Conservation (phyloP, 2,329 filamentous ascomycete genomes). For the Stemphylium lycopersici region DNA sequence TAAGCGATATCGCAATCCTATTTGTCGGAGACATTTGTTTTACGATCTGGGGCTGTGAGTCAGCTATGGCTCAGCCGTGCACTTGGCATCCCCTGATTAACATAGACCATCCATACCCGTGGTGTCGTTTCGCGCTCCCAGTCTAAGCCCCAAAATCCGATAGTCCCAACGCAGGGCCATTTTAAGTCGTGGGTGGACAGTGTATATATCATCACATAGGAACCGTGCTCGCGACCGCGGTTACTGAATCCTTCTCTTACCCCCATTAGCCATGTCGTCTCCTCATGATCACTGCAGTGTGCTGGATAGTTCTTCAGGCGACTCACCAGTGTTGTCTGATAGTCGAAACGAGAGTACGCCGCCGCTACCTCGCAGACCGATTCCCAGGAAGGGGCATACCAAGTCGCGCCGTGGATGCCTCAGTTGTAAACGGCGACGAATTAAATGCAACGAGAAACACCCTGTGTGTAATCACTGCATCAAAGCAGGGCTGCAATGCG, state of each 20-base stretch:
- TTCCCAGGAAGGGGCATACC: slow-evolving; percentile 64
- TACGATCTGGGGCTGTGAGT: slow-evolving; percentile 40
- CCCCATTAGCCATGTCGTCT: slow-evolving; percentile 28
- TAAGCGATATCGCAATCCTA: slow-evolving; percentile 15
- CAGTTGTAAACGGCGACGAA: slow-evolving; percentile 70
- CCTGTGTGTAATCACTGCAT: slow-evolving; percentile 68
- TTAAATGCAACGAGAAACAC: slow-evolving; percentile 72
- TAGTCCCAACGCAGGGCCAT: slow-evolving; percentile 18
- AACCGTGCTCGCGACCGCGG: slow-evolving; percentile 24
- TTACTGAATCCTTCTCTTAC: slow-evolving; percentile 22
- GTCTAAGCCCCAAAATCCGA: slow-evolving; percentile 41
- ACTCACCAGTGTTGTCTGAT: slow-evolving; percentile 38
- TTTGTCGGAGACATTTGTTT: slow-evolving; percentile 26
- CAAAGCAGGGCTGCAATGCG: slow-evolving; percentile 67
- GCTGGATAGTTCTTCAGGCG: slow-evolving; percentile 39
- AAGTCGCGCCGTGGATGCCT: slow-evolving; percentile 71
- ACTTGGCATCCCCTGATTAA: slow-evolving; percentile 34
- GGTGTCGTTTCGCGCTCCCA: slow-evolving; percentile 31
- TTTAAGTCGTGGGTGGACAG: slow-evolving; percentile 17
- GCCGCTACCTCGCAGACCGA: slow-evolving; percentile 42
- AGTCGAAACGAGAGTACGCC: slow-evolving; percentile 24
- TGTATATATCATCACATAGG: slow-evolving; percentile 39
- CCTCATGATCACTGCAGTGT: slow-evolving; percentile 23
- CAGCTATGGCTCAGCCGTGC: slow-evolving; percentile 32
- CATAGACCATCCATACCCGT: slow-evolving; percentile 23